Conservation (phyloP, 768 basidiomycete genomes). For the Auriscalpium vulgare region DNA sequence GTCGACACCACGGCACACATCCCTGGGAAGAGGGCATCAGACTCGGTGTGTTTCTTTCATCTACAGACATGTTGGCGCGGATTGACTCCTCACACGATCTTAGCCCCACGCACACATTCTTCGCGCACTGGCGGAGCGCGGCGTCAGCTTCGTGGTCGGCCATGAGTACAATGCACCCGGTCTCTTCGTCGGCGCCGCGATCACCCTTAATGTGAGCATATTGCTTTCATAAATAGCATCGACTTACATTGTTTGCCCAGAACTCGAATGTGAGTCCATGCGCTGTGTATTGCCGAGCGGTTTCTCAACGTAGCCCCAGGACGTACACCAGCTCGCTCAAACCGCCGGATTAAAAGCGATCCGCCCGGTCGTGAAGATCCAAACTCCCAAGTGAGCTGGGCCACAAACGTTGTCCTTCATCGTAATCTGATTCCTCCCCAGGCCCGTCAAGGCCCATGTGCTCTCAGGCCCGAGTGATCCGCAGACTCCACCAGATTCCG, state of each 20-base stretch:
- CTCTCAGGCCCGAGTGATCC: constrained; percentile 35
- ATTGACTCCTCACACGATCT: neutral
- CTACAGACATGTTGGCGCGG: neutral
- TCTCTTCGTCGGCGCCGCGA: neutral
- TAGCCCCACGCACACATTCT: neutral
- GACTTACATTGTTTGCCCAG: too few species aligned
- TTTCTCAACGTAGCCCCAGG: constrained; percentile 20
- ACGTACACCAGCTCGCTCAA: constrained; percentile 34
- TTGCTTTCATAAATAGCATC: constrained; percentile 27
- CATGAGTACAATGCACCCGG: neutral
- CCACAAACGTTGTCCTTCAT: neutral
- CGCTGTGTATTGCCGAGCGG: too few species aligned
- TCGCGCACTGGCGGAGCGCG: neutral
- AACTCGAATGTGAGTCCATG: too few species aligned
- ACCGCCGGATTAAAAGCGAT: constrained; percentile 48
- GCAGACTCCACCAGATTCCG: constrained; percentile 34
- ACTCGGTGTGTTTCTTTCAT: neutral
- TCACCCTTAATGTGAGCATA: constrained; percentile 33
- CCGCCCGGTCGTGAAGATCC: constrained; percentile 40
- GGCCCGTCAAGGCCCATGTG: constrained; percentile 37
- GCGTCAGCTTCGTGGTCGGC: neutral
- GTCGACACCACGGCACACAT: neutral
- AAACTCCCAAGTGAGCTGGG: constrained; percentile 33
- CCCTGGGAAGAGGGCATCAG: neutral
- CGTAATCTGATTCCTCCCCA: constrained; percentile 12